Conservation (phyloP, 2,329 filamentous ascomycete genomes). For the Fusarium sp. region DNA sequence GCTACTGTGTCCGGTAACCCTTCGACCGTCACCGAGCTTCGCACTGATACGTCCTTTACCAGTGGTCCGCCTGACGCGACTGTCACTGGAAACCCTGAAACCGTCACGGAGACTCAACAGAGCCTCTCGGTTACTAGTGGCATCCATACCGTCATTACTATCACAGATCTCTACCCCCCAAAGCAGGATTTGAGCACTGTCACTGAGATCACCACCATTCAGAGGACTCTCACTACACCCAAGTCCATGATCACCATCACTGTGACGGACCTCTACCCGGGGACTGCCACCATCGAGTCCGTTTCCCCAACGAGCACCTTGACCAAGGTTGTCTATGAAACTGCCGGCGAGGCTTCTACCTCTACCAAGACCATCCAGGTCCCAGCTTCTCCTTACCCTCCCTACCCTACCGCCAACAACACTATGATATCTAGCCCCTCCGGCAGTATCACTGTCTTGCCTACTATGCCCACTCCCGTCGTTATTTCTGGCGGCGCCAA, state of each 20-base stretch:
- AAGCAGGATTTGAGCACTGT: slow-evolving; percentile 43
- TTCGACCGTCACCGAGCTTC: slow-evolving; percentile 47
- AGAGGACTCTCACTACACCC: slow-evolving; percentile 47
- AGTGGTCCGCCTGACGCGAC: slow-evolving; percentile 52
- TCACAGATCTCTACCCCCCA: slow-evolving; percentile 52
- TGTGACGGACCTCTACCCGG: slow-evolving; percentile 34
- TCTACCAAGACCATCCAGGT: slow-evolving; percentile 55
- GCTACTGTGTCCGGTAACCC: slow-evolving; percentile 48
- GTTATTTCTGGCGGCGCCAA: slow-evolving; percentile 54
- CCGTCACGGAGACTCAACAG: slow-evolving; percentile 48
- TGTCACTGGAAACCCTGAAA: slow-evolving; percentile 52
- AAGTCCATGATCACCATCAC: slow-evolving; percentile 47
- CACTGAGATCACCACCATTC: slow-evolving; percentile 47
- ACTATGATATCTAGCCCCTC: slow-evolving; percentile 45
- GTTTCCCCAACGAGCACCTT: slow-evolving; percentile 48
- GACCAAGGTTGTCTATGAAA: slow-evolving; percentile 54
- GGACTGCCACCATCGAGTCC: slow-evolving; percentile 33
- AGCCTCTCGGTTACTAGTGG: slow-evolving; percentile 38
- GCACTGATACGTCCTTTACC: slow-evolving; percentile 48
- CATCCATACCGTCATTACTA: slow-evolving; percentile 48
- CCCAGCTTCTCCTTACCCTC: slow-evolving; percentile 46
- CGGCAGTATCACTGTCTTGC: slow-evolving; percentile 46
- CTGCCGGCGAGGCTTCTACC: slow-evolving; percentile 47
- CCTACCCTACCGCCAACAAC: slow-evolving; percentile 52
- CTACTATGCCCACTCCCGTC: slow-evolving; percentile 47